These are phyloP conservation scores for Zymoseptoria ardabiliae DNA, from an alignment of 2,329 filamentous ascomycete species.

Conservation along the genomic window DNA sequence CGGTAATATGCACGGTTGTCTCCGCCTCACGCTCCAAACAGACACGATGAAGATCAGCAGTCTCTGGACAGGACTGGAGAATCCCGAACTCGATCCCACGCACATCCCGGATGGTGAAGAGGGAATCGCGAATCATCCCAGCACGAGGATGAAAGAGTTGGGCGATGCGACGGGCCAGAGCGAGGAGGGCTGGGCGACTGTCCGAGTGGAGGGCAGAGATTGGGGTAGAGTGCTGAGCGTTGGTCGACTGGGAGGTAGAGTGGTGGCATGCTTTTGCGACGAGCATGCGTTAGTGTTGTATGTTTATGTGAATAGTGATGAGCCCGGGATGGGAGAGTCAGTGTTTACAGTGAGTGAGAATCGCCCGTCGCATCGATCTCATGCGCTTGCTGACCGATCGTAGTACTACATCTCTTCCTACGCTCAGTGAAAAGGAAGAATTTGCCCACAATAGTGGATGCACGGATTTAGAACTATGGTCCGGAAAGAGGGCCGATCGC, in stretches of 20 bases:
- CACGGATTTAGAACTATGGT: background rate
- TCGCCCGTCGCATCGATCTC: background rate
- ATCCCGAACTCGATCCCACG: slow-evolving; percentile 76
- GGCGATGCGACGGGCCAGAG: slow-evolving; percentile 54
- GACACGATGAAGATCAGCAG: slow-evolving; percentile 80
- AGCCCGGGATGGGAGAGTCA: slow-evolving; percentile 62
- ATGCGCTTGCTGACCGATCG: slow-evolving; percentile 11
- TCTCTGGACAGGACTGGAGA: slow-evolving; percentile 76
- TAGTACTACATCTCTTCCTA: slow-evolving; percentile 56
- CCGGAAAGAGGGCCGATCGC: background rate
- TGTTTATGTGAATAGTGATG: slow-evolving; percentile 68
- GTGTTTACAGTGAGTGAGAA: slow-evolving; percentile 62
- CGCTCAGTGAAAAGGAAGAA: slow-evolving; percentile 7
- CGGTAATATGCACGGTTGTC: slow-evolving; percentile 88
- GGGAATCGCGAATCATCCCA: slow-evolving; percentile 69
- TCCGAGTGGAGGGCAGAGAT: slow-evolving; percentile 85
- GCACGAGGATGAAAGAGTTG: slow-evolving; percentile 62
- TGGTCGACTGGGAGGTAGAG: slow-evolving; percentile 76
- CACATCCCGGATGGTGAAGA: slow-evolving; percentile 61
- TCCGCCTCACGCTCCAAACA: slow-evolving; percentile 72
- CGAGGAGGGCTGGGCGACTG: slow-evolving; percentile 78
- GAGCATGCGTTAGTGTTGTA: slow-evolving; percentile 76
- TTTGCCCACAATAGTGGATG: background rate
- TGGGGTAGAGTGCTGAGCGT: slow-evolving; percentile 94
- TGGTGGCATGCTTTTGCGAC: slow-evolving; percentile 84